Evolutionary conservation across 2,329 filamentous ascomycete species (phyloP).

Genomic region (Aspergillus ochraceus): DNA sequence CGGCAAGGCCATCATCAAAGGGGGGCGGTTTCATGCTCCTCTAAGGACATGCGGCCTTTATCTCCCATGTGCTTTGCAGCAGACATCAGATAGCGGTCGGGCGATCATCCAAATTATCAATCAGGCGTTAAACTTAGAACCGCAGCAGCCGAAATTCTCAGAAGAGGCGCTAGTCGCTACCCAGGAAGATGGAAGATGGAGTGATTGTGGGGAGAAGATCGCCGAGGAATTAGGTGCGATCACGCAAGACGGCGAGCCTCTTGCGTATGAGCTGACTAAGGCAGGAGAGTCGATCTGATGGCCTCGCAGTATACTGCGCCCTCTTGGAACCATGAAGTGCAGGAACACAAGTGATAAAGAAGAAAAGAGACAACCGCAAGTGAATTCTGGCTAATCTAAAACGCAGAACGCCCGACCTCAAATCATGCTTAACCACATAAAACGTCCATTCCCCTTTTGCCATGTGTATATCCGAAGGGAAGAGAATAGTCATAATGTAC

Average conservation of each 20-base stretch:
- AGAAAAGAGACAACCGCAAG: not conserved
- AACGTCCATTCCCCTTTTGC: not conserved
- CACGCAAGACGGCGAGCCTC: slow-evolving; percentile 28
- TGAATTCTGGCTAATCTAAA: slow-evolving; percentile 1
- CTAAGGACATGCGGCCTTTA: not conserved
- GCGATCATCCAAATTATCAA: not conserved
- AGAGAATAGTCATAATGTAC: slow-evolving; percentile 13
- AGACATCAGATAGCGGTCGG: not conserved
- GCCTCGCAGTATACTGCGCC: not conserved
- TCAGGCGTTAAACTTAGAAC: not conserved
- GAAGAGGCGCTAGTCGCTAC: too few species aligned
- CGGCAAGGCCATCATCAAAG: not conserved
- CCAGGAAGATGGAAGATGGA: not conserved
- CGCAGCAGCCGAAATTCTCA: too few species aligned
- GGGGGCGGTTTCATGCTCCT: not conserved
- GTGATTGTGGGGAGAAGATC: not conserved
- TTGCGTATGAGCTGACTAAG: slow-evolving; percentile 12
- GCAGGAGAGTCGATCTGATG: not conserved
- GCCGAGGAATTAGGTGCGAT: slow-evolving; percentile 25
- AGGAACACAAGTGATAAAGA: not conserved
- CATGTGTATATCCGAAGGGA: not conserved
- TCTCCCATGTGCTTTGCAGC: too few species aligned
- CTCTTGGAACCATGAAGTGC: not conserved
- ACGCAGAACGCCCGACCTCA: slow-evolving; percentile 8
- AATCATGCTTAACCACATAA: slow-evolving; percentile 12